Evolutionary conservation across 768 basidiomycete species (phyloP), one percentile per base, ranked within the genome.

Genomic region (Cystofilobasidium bisporidii): DNA sequence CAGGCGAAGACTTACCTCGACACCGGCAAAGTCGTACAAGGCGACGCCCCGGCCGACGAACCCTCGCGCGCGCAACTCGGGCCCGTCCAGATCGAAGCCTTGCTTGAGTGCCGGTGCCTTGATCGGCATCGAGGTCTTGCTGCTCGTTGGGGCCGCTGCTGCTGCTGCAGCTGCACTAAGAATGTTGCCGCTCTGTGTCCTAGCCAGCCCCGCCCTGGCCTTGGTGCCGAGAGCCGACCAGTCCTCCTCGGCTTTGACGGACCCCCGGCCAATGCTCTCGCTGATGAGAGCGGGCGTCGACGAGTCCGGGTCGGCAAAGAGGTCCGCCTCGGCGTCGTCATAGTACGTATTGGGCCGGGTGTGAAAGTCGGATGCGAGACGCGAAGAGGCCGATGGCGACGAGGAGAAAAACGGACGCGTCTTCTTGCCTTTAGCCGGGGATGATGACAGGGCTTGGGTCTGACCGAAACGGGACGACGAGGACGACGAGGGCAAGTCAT

Each of bases 151-250:
- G 24, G 43, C 50, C 61, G 62, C 60, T 32, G 67, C n/a, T 47
- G 32, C 36, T 18, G 30, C 41, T 32, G 66, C 48, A 20, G 26
- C 32, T 3, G 53, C 38, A 5, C 26, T 58, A 1, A 48, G 36
- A 22, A 58, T 61, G 33, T 50, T 63, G 17, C 67, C 67, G 28
- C 53, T 57, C n/a, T 61, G 36, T 5, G 67, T 68, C 33, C 67
- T 32, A 3, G 28, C 55, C 5, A 68, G 43, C 6, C 67, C 67
- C 22, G 32, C 55, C 22, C 67, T 36, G 1, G 67, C 61, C n/a
- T 56, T 55, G 12, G 50, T 11, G 26, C 67, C 67, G 8, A 68
- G 47, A 1, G 55, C 38, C 11, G 50, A 43, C 61, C 61, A 68
- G 43, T 68, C 67, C 33, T 68, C 67, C 30, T 63, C 61, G 14